Conservation (phyloP, 2,329 filamentous ascomycete species). For the Sclerotinia minor region DNA sequence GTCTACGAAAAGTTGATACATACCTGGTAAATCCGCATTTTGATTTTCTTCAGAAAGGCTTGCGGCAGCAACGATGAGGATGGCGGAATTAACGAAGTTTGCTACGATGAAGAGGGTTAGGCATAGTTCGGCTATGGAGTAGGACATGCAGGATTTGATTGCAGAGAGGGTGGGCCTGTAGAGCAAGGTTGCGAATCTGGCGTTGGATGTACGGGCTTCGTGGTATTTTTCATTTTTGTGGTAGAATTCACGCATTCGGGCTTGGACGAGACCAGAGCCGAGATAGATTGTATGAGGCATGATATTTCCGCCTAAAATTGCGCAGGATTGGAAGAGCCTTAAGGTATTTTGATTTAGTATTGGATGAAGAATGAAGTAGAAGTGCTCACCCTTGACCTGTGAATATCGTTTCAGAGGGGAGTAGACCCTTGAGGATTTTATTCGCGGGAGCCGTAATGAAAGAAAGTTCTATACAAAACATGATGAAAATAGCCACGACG, state of each 20-base stretch:
- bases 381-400: conserved; percentile 51
- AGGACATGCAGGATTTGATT: conserved; percentile 69
- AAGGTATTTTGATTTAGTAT: not conserved
- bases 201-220: conserved; percentile 35
- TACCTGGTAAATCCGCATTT: conserved; percentile 76
- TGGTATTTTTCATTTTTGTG: conserved; percentile 53
- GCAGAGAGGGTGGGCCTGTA: conserved; percentile 71
- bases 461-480: conserved; percentile 68
- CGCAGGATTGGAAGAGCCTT: conserved; percentile 65
- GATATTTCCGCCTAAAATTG: conserved; percentile 73
- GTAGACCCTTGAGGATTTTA: conserved; percentile 62
- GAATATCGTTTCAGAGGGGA: conserved; percentile 59
- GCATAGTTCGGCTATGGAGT: conserved; percentile 67
- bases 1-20: conserved; percentile 69
- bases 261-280: conserved; percentile 68
- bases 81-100: conserved; percentile 78
- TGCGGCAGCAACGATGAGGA: conserved; percentile 77
- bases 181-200: conserved; percentile 47
- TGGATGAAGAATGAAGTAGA: conserved; percentile 22
- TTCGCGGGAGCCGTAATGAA: conserved; percentile 56
- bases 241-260: conserved; percentile 64
- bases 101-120: conserved; percentile 77
- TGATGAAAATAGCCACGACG: conserved; percentile 64
- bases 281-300: conserved; percentile 70
- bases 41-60: conserved; percentile 63